These are phyloP conservation scores for Aphanomyces astaci DNA, from an alignment of 352 stramenopile genomes.

Conservation along the genomic window DNA sequence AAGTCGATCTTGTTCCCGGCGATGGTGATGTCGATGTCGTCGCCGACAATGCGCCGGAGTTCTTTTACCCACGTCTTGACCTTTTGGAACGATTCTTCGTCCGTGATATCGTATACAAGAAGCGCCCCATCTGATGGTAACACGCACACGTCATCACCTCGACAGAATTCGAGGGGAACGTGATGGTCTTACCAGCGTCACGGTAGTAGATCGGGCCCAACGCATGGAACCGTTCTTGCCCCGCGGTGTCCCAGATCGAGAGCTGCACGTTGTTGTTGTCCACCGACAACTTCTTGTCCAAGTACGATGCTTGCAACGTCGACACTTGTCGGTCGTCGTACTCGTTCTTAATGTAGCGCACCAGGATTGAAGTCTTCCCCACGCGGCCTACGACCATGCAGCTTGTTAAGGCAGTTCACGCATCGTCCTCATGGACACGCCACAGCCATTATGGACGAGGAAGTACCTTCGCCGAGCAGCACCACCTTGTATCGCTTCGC, in stretches of 20 bases:
- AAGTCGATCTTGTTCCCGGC: constrained; percentile 91
- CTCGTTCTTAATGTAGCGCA: constrained; percentile 90
- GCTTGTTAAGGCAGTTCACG: too few relatives aligned
- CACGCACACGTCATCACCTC: too few relatives aligned
- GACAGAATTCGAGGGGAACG: too few relatives aligned
- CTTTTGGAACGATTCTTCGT: constrained; percentile 87
- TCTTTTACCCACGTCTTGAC: constrained; percentile 91
- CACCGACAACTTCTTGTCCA: constrained; percentile 87
- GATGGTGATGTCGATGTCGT: constrained; percentile 88
- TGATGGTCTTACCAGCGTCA: constrained; percentile 59
- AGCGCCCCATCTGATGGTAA: constrained; percentile 62
- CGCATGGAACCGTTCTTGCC: constrained; percentile 83
- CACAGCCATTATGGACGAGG: neutral
- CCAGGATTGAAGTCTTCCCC: constrained; percentile 92
- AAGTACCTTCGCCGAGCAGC: constrained; percentile 69
- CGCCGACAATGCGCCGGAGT: constrained; percentile 83
- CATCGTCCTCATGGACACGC: neutral
- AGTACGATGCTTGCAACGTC: constrained; percentile 89
- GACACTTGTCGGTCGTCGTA: constrained; percentile 89
- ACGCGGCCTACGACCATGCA: constrained; percentile 87
- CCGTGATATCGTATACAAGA: constrained; percentile 90
- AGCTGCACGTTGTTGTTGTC: constrained; percentile 72
- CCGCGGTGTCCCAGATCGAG: constrained; percentile 82
- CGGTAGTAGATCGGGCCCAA: constrained; percentile 87
- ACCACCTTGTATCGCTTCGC: constrained; percentile 52